Base-by-base conservation (phyloP, 257 asterid species). In the Przewalskia tangutica region DNA sequence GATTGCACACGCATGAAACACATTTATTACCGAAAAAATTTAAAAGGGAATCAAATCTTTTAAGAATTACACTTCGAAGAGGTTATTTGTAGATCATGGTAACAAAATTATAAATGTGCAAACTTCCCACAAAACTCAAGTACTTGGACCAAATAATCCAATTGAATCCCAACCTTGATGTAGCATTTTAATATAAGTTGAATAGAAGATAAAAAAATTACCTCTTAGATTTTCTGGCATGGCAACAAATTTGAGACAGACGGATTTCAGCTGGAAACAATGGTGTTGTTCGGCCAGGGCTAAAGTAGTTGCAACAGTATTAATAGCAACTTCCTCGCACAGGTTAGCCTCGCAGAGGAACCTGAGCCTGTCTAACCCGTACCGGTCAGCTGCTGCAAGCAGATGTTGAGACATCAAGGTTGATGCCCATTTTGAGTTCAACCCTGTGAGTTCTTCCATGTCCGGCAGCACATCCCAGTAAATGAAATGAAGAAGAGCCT, bases 221-320 rank as follows among this genome's bases (percentile, higher is more conserved):
- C 99, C 98, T 91, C 90, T 89, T 44, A 95, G 99, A 88, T 94
- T 95, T 87, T 91, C 96, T 38, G 93, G 94, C 93, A 70, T 53
- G 20, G 97, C 96, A 46, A 91, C 95, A 82, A 94, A 95, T 85
- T 92, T 92, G 70, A 95, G 94, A 83, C 99, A 95, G 53, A 88
- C 92, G 68, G 90, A 86, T 90, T 95, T 95, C 81, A 95, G 91
- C 91, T 91, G 97, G 88, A 90, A 90, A 87, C 97, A 94, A 62
- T 94, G 99, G 83, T 95, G 99, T 77, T 95, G 99, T 86, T 95
- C 99, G 6, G 99, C 98, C 85, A 95, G 86, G 76, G 99, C 99
- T 77, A 95, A 88, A 13, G 99, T 95, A 12, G 98, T 95, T 38
- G 99, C 99, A 84, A 95, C 98, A 82, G 98, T 94, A 81, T 95